These are phyloP conservation scores for Globisporangium barbulae DNA, from an alignment of 352 stramenopile species.

Conservation along the genomic window DNA sequence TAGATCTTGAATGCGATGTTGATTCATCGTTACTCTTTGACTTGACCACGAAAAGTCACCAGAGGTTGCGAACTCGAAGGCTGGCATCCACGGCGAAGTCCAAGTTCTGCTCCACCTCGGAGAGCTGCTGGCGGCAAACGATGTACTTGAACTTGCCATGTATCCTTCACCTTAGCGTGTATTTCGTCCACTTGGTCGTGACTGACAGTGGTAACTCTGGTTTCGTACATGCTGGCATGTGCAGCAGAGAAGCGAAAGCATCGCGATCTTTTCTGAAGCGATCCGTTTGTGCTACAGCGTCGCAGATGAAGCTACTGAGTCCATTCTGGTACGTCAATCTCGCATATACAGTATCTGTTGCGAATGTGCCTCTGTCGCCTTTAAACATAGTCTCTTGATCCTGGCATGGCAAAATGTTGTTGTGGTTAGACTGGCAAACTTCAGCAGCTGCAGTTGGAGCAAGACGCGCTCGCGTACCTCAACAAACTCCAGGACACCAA, in stretches of 20 bases:
- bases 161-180: not conserved
- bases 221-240: not conserved
- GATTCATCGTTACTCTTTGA: not conserved
- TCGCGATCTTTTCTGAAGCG: slow-evolving; percentile 32
- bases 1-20: not conserved
- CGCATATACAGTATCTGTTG: not conserved
- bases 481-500: slow-evolving; percentile 21
- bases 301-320: slow-evolving; percentile 45
- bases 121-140: slow-evolving; percentile 28
- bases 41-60: slow-evolving; percentile 19
- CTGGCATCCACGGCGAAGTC: slow-evolving; percentile 35
- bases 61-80: slow-evolving; percentile 26
- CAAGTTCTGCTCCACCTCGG: slow-evolving; percentile 45
- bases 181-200: not conserved
- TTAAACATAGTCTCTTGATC: not conserved
- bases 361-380: not conserved
- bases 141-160: slow-evolving; percentile 20
- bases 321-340: slow-evolving; percentile 27
- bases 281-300: slow-evolving; percentile 44
- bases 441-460: slow-evolving; percentile 33
- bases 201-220: not conserved
- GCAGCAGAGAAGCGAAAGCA: slow-evolving; percentile 31
- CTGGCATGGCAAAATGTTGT: not conserved
- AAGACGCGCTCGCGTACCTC: slow-evolving; percentile 24
- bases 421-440: slow-evolving; percentile 32